These are phyloP conservation scores for Penicillium angulare DNA, from an alignment of 495 filamentous ascomycete species.

Conservation along the genomic window DNA sequence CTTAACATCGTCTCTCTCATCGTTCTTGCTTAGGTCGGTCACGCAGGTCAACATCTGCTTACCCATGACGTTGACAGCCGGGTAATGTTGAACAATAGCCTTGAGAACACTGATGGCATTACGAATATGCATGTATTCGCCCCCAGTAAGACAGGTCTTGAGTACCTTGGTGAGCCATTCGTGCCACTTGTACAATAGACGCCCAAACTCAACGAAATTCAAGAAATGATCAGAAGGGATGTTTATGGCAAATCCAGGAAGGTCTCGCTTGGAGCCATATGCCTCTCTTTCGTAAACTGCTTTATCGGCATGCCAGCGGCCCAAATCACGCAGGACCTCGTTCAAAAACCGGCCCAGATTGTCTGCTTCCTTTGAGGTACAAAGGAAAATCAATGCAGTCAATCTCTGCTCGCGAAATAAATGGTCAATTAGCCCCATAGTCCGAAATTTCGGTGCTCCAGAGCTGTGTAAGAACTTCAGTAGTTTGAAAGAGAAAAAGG, in stretches of 20 bases:
- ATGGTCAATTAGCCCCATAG: slow-evolving; percentile 77
- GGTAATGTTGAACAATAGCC: slow-evolving; percentile 73
- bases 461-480: slow-evolving; percentile 79
- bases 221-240: slow-evolving; percentile 59
- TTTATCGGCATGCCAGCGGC: slow-evolving; percentile 79
- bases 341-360: slow-evolving; percentile 86
- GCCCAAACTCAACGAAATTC: slow-evolving; percentile 72
- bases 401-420: slow-evolving; percentile 80
- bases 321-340: slow-evolving; percentile 72
- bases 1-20: slow-evolving; percentile 82
- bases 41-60: slow-evolving; percentile 66
- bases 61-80: slow-evolving; percentile 85
- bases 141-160: slow-evolving; percentile 70
- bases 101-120: slow-evolving; percentile 94
- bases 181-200: slow-evolving; percentile 88
- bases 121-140: slow-evolving; percentile 96
- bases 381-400: slow-evolving; percentile 77
- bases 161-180: slow-evolving; percentile 70
- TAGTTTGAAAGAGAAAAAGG: slow-evolving; percentile 82
- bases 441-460: slow-evolving; percentile 82
- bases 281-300: slow-evolving; percentile 77
- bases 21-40: slow-evolving; percentile 61
- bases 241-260: slow-evolving; percentile 68
- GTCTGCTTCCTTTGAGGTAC: slow-evolving; percentile 85
- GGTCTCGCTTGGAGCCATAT: slow-evolving; percentile 56